Conservation (phyloP, 148 eudicot species). For the Agrostemma githago region DNA sequence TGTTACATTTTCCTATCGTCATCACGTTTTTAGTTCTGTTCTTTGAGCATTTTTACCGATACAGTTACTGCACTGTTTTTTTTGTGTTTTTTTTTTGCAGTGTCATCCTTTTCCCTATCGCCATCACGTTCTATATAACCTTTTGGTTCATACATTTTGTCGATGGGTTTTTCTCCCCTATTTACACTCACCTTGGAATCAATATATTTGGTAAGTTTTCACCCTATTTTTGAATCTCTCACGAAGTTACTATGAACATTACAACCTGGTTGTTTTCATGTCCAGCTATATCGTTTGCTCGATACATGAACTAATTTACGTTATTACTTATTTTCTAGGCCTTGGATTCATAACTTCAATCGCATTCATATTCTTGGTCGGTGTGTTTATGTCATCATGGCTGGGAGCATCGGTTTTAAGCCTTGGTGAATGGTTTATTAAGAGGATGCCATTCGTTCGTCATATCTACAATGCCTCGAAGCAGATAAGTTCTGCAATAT, state of each 20-base stretch:
- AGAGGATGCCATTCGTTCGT: conserved; percentile 73
- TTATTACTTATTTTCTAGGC: conserved; percentile 32
- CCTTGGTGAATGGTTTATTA: conserved; percentile 84
- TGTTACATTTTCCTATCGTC: too few relatives aligned
- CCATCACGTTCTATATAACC: conserved; percentile 76
- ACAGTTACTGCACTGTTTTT: background rate
- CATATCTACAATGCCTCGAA: conserved; percentile 78
- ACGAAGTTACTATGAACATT: background rate
- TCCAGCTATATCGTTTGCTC: background rate
- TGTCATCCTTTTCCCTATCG: conserved; percentile 85
- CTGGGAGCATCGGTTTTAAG: conserved; percentile 71
- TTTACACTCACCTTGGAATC: conserved; percentile 83
- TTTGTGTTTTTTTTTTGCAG: conserved; percentile 37
- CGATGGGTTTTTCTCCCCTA: conserved; percentile 86
- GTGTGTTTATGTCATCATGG: conserved; percentile 88
- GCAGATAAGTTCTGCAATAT: conserved; percentile 80
- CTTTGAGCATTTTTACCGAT: conserved; percentile 1
- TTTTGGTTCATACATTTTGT: conserved; percentile 93
- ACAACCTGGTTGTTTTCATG: too few relatives aligned
- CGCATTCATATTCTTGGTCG: conserved; percentile 77
- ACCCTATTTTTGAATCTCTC: background rate
- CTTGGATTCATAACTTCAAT: conserved; percentile 74
- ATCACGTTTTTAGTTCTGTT: background rate
- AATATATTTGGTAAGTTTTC: conserved; percentile 61
- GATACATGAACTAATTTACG: background rate